Conservation (phyloP, 139 green algal species). For the Chlamydomonas incerta region DNA sequence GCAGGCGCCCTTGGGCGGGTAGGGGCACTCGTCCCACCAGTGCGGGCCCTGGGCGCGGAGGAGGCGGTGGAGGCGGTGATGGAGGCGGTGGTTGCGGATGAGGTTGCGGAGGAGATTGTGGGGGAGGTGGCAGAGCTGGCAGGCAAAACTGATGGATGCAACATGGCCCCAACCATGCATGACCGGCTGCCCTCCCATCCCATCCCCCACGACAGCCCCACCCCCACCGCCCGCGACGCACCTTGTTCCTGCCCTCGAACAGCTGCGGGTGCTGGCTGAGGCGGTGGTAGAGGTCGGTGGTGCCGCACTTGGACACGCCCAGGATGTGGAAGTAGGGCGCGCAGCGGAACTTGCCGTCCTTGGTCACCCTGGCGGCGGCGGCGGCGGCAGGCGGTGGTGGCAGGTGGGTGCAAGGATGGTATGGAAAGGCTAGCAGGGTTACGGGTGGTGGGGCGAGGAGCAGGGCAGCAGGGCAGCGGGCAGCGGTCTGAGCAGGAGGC, state of each 20-base stretch:
- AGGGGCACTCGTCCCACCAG: conserved; percentile 72
- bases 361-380: neutral
- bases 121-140: no score
- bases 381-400: neutral
- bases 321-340: conserved; percentile 75
- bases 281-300: conserved; percentile 74
- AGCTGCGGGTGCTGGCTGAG: conserved; percentile 66
- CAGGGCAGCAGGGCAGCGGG: no score
- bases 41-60: conserved; percentile 56
- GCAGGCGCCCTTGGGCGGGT: conserved; percentile 56
- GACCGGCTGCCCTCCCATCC: no score
- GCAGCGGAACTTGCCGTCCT: conserved; percentile 49
- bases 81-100: no score
- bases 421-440: neutral
- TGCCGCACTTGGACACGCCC: conserved; percentile 74
- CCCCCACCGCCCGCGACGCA: neutral
- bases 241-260: conserved; percentile 63
- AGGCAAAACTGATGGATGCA: no score
- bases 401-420: neutral
- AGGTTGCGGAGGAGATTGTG: no score
- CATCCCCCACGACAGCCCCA: no score
- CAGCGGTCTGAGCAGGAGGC: no score
- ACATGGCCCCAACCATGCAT: no score
- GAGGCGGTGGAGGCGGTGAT: neutral
- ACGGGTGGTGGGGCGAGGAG: no score